A percentile compares a stretch with the other conserved stretches of the same genome.
phyloP scores from a whole-genome alignment of 2,329 filamentous ascomycete genomes.

The Raffaelea deltoideospora region DNA sequence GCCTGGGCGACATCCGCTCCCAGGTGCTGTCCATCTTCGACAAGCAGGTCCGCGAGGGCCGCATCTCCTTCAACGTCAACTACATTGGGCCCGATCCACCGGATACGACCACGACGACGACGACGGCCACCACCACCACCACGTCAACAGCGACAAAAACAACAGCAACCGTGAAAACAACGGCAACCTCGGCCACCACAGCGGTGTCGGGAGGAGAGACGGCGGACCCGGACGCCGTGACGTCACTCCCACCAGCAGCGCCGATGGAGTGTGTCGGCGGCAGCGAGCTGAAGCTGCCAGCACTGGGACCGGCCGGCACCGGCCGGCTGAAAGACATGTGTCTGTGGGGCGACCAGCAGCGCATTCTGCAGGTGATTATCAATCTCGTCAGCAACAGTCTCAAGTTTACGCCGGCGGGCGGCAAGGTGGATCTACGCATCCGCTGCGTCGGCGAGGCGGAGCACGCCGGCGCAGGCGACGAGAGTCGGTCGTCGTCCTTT shows the following conservation, averaged over 20 bases:
- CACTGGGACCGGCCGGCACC: constrained; percentile 48
- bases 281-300: constrained; percentile 29
- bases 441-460: constrained; percentile 52
- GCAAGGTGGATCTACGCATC: constrained; percentile 62
- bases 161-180: background rate
- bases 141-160: background rate
- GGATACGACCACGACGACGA: background rate
- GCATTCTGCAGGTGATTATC: constrained; percentile 85
- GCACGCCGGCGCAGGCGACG: constrained; percentile 13
- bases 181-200: too few relatives aligned
- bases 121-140: background rate
- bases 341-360: constrained; percentile 82
- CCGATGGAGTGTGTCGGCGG: background rate
- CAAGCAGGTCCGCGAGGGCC: constrained; percentile 69
- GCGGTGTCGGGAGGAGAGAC: too few relatives aligned
- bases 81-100: constrained; percentile 41
- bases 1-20: constrained; percentile 65
- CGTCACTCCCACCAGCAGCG: background rate
- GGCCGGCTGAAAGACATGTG: constrained; percentile 71
- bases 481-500: constrained; percentile 37
- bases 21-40: constrained; percentile 80
- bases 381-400: constrained; percentile 84
- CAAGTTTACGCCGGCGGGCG: constrained; percentile 73
- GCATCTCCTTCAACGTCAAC: constrained; percentile 56
- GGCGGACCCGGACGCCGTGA: too few relatives aligned